Evolutionary conservation across 2,329 filamentous ascomycete species (phyloP).

Genomic region (Davidsoniella eucalypti): DNA sequence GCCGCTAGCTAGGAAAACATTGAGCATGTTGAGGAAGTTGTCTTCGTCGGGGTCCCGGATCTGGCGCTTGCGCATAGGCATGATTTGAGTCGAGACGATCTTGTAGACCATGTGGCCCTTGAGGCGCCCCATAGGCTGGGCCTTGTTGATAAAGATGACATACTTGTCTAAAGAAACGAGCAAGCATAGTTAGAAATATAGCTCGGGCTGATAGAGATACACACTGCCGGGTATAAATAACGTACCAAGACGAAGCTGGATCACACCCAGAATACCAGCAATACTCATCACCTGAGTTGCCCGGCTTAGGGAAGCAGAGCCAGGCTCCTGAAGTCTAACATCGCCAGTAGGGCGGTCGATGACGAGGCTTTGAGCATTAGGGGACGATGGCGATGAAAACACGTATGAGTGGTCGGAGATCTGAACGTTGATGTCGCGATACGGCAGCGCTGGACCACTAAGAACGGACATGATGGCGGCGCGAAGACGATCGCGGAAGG

Average conservation of each 20-base stretch:
- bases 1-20: conserved; percentile 62
- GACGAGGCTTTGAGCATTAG: conserved; percentile 70
- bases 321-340: conserved; percentile 66
- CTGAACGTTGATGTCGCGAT: conserved; percentile 93
- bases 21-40: conserved; percentile 68
- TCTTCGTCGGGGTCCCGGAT: conserved; percentile 91
- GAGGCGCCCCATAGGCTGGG: conserved; percentile 73
- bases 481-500: neutral
- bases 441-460: conserved; percentile 40
- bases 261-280: conserved; percentile 82
- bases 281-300: conserved; percentile 67
- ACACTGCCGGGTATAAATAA: conserved; percentile 9
- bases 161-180: conserved; percentile 55
- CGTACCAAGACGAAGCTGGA: conserved; percentile 80
- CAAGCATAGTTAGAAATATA: neutral
- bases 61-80: conserved; percentile 81
- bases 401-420: conserved; percentile 84
- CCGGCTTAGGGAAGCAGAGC: conserved; percentile 58
- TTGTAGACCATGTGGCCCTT: conserved; percentile 96
- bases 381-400: conserved; percentile 89
- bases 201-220: neutral
- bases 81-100: conserved; percentile 75
- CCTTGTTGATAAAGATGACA: conserved; percentile 90
- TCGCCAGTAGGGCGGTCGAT: conserved; percentile 88
- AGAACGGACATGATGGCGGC: conserved; percentile 22